These are phyloP conservation scores for Rhizopogon sp. DNA, from an alignment of 768 basidiomycete species.

Conservation along the genomic window DNA sequence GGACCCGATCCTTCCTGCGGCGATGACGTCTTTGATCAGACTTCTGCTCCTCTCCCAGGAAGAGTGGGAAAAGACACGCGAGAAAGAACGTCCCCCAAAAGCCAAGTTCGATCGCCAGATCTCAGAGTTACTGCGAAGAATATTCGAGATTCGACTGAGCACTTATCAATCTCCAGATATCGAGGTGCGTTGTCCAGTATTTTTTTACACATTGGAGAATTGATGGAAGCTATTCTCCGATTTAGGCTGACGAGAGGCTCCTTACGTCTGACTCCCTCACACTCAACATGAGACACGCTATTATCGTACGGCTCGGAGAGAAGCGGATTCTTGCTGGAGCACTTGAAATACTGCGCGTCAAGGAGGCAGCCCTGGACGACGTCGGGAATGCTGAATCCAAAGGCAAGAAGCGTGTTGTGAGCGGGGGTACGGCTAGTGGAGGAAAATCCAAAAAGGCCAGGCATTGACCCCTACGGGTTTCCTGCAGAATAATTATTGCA, in stretches of 20 bases:
- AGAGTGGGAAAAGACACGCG: constrained; percentile 56
- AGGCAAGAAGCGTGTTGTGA: not conserved
- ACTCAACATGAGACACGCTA: constrained; percentile 52
- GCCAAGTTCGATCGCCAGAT: constrained; percentile 46
- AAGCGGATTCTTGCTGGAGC: constrained; percentile 54
- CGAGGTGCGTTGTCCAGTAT: constrained; percentile 30
- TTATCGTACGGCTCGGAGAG: constrained; percentile 76
- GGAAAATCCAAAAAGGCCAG: not conserved
- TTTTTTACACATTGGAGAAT: not conserved
- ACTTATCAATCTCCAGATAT: constrained; percentile 52
- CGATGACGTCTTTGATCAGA: constrained; percentile 59
- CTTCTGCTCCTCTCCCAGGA: constrained; percentile 50
- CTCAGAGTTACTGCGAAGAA: constrained; percentile 41
- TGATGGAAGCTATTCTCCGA: constrained; percentile 9
- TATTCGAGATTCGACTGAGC: constrained; percentile 45
- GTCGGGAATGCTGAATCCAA: not conserved
- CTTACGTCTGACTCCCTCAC: constrained; percentile 26
- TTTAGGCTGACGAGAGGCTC: constrained; percentile 47
- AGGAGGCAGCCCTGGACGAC: constrained; percentile 7
- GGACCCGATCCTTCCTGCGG: constrained; percentile 46
- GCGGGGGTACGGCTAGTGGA: not conserved
- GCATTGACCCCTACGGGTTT: not conserved
- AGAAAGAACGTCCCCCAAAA: constrained; percentile 72
- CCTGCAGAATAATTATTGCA: no score
- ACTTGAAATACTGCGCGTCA: constrained; percentile 10